Conservation (phyloP, 352 stramenopile genomes). For the Globisporangium echinulatum region DNA sequence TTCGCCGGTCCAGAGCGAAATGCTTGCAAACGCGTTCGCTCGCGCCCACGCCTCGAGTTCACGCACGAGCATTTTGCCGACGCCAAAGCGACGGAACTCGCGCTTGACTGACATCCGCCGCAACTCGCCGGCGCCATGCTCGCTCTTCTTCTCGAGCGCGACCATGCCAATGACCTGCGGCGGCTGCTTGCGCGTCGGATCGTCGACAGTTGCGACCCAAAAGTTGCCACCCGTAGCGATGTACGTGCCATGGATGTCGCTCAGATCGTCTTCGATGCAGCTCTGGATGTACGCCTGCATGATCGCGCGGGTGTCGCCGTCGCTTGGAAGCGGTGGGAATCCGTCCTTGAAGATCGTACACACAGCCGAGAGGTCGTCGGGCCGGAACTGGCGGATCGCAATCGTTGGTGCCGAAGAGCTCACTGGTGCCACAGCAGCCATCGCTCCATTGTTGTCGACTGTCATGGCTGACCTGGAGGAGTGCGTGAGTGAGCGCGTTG, state of each 20-base stretch:
- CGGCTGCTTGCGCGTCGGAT: not conserved
- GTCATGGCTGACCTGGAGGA: not conserved
- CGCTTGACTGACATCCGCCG: slow-evolving; percentile 35
- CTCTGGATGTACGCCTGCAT: slow-evolving; percentile 3
- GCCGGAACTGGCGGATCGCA: slow-evolving; percentile 11
- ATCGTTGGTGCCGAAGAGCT: not conserved
- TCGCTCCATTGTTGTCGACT: not conserved
- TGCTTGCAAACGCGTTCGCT: slow-evolving; percentile 18
- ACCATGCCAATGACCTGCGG: slow-evolving; percentile 33
- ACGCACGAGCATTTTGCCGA: slow-evolving; percentile 28
- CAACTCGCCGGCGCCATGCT: slow-evolving; percentile 26
- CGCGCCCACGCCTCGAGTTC: slow-evolving; percentile 37
- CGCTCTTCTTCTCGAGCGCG: slow-evolving; percentile 25
- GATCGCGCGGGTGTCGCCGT: not conserved
- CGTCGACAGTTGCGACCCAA: slow-evolving; percentile 18
- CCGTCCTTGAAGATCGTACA: slow-evolving; percentile 10
- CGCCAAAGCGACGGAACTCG: slow-evolving; percentile 26
- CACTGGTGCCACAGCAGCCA: not conserved
- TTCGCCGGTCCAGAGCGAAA: slow-evolving; percentile 29
- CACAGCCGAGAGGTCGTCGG: slow-evolving; percentile 1
- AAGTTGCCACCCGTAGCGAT: slow-evolving; percentile 26
- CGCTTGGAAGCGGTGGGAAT: slow-evolving; percentile 1
- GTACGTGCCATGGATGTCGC: slow-evolving; percentile 6
- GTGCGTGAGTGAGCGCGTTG: no score
- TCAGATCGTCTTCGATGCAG: slow-evolving; percentile 6